Evolutionary conservation across 352 stramenopile species (phyloP), one percentile per base, ranked within the genome.

Genomic region (Globisporangium polare): DNA sequence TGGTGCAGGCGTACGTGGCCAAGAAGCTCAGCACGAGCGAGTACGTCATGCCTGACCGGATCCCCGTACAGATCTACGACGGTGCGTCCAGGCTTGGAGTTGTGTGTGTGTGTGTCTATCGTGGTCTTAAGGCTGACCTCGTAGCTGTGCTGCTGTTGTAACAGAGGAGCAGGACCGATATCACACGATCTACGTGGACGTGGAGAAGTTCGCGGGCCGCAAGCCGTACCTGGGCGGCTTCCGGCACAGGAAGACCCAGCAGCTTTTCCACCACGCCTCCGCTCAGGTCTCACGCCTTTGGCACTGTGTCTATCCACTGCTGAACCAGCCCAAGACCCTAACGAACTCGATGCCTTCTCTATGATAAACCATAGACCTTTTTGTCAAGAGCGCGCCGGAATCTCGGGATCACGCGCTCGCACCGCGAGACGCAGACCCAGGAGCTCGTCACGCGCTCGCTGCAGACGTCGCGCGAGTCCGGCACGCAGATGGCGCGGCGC

Each of bases 191-290:
- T 51, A 71, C 2, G 83, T 97, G 9, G 74, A 83, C 17, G 78
- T 97, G 27, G 73, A 83, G 13, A 94, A 94, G 64, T 93, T 91
- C 43, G 67, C 62, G 4, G 80, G 74, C 10, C 69, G 69, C 7
- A 98, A 98, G 63, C 66, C 77, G 35, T 98, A 93, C 63, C 52
- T 97, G 9, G 94, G 94, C 13, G 94, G 94, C 10, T 98, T 93
- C 61, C 72, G 80, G 35, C 77, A 97, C 69, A 88, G 88, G 29
- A 89, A 92, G 52, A 98, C 76, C 0, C 81, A 92, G 45, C 76
- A 89, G 47, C 69, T 96, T 18, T 98, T 95, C 67, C 93, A 98
- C 66, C 92, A 98, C 65, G 92, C 89, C 10, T 86, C 75, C 2
- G 80, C 78, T 2, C 92, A 98, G 76, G 83, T 92, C 20, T 15